Evolutionary conservation across 2,329 filamentous ascomycete species (phyloP).

Genomic region (Talaromyces verruculosus): DNA sequence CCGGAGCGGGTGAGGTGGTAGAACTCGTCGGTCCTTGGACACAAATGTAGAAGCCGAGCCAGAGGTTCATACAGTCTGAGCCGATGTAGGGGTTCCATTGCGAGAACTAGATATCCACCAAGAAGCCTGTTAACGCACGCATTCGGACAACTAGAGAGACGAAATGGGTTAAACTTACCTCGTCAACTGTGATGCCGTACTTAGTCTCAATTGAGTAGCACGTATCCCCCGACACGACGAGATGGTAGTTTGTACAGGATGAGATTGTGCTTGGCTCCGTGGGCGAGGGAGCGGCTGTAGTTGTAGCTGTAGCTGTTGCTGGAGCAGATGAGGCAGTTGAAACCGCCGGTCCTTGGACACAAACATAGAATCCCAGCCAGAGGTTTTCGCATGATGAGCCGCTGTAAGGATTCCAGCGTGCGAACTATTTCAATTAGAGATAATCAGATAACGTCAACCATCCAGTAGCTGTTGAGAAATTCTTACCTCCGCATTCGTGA

Average conservation of each 20-base stretch:
- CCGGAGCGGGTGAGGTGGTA: not conserved
- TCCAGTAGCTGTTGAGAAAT: not conserved
- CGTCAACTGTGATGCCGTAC: slow-evolving; percentile 14
- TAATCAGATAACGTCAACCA: not conserved
- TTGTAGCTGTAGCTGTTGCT: not conserved
- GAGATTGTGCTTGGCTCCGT: slow-evolving; percentile 4
- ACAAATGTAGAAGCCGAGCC: slow-evolving; percentile 24
- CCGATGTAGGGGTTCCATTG: slow-evolving; percentile 11
- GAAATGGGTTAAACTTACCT: not conserved
- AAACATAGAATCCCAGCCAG: slow-evolving; percentile 24
- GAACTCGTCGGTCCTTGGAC: not conserved
- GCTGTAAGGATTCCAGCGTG: slow-evolving; percentile 2
- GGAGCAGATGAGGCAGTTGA: not conserved
- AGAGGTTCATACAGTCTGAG: slow-evolving; percentile 6
- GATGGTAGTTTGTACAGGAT: slow-evolving; percentile 13
- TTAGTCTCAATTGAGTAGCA: slow-evolving; percentile 13
- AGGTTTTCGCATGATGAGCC: slow-evolving; percentile 6
- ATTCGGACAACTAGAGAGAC: not conserved
- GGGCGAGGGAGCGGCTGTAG: not conserved
- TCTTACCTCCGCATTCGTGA: slow-evolving; percentile 12
- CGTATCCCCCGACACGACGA: slow-evolving; percentile 11
- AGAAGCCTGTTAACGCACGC: not conserved
- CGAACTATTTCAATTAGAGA: not conserved
- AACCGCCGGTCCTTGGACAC: not conserved
- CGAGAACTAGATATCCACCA: not conserved